A percentile compares a stretch with the other conserved stretches of the same genome.
Conservation (phyloP, 2,329 filamentous ascomycete genomes). For the Phaeophleospora eucalypticola region DNA sequence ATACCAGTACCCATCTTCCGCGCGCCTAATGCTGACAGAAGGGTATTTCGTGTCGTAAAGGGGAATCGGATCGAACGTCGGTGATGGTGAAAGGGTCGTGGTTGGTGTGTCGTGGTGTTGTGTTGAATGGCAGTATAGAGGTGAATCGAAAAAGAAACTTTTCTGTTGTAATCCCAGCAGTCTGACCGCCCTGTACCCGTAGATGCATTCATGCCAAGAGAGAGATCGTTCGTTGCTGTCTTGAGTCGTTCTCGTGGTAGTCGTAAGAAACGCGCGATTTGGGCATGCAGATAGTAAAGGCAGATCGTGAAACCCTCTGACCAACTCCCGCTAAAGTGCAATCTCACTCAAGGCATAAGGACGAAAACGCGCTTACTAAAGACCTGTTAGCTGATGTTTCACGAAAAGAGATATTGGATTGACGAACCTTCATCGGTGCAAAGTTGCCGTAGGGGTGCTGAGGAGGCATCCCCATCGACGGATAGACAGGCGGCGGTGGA, state of each 20-base stretch:
- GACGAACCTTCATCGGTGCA: conserved; percentile 61
- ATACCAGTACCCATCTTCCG: conserved; percentile 7
- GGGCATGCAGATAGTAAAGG: conserved; percentile 25
- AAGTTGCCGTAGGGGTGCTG: conserved; percentile 61
- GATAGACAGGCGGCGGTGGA: conserved; percentile 72
- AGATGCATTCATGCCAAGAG: conserved; percentile 23
- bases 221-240: conserved; percentile 23
- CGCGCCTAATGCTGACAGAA: conserved; percentile 15
- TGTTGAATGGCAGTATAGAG: conserved; percentile 1
- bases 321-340: conserved; percentile 41
- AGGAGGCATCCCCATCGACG: conserved; percentile 59
- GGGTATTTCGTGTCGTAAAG: not conserved
- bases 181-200: conserved; percentile 21
- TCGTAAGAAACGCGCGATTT: conserved; percentile 26
- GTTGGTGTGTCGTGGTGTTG: not conserved
- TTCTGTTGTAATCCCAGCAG: conserved; percentile 20
- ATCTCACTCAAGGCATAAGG: conserved; percentile 38
- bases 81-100: not conserved
- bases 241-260: conserved; percentile 25
- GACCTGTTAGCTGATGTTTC: conserved; percentile 11
- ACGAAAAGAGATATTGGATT: not conserved
- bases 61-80: conserved; percentile 4
- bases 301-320: conserved; percentile 24
- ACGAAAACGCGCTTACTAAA: conserved; percentile 34
- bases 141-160: conserved; percentile 16